phyloP scores from a whole-genome alignment of 352 stramenopile species.

The Phytophthora foliorum region DNA sequence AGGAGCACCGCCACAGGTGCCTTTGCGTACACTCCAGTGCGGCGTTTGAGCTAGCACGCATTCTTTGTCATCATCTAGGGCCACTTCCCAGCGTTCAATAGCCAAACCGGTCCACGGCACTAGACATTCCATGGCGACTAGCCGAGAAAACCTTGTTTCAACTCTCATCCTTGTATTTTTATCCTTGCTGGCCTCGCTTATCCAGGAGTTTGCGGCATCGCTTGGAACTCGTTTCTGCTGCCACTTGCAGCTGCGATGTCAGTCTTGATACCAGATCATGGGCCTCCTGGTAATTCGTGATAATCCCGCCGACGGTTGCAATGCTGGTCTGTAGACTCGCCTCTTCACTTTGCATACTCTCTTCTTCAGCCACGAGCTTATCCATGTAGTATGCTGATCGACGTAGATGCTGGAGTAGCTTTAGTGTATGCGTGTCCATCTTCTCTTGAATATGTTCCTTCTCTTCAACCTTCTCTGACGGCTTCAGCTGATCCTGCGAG shows the following conservation, averaged over 20 bases:
- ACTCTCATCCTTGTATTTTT: conserved; percentile 32
- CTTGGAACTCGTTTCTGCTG: conserved; percentile 42
- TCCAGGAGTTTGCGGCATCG: conserved; percentile 43
- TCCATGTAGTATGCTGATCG: conserved; percentile 71
- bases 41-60: conserved; percentile 41
- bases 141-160: conserved; percentile 1
- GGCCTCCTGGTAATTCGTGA: conserved; percentile 49
- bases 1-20: conserved; percentile 24
- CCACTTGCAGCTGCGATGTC: conserved; percentile 46
- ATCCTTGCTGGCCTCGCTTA: conserved; percentile 20
- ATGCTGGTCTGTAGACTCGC: conserved; percentile 48
- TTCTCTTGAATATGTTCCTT: conserved; percentile 53
- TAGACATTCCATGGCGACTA: conserved; percentile 27
- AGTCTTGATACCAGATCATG: conserved; percentile 51
- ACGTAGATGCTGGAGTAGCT: conserved; percentile 72
- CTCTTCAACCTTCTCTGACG: conserved; percentile 24
- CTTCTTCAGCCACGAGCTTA: conserved; percentile 62
- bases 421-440: conserved; percentile 55
- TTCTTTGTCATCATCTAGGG: conserved; percentile 18
- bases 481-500: conserved; percentile 47
- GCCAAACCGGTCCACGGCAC: conserved; percentile 33
- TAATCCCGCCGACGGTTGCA: conserved; percentile 37
- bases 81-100: conserved; percentile 32
- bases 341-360: conserved; percentile 56
- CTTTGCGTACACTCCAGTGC: conserved; percentile 48